Conservation (phyloP, 148 eudicot species). For the Beta vulgaris region DNA sequence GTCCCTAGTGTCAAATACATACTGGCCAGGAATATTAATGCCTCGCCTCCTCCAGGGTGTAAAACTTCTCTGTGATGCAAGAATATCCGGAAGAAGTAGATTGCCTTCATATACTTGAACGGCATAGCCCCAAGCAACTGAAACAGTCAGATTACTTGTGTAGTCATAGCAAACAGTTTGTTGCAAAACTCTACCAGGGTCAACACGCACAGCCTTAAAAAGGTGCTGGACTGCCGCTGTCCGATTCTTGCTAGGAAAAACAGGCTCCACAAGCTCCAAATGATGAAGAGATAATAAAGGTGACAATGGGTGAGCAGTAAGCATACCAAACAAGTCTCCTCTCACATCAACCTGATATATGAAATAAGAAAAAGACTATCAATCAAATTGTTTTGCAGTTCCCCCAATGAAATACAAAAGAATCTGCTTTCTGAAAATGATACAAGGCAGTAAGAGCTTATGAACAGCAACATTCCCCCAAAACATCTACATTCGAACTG, state of each 20-base stretch:
- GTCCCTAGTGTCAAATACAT: constrained; percentile 55
- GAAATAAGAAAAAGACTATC: background rate
- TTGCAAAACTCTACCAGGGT: constrained; percentile 57
- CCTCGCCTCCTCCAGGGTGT: constrained; percentile 67
- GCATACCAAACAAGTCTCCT: constrained; percentile 70
- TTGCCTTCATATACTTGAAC: constrained; percentile 72
- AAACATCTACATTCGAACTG: background rate
- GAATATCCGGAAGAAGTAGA: constrained; percentile 56
- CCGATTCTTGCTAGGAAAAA: constrained; percentile 51
- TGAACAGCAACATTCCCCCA: background rate
- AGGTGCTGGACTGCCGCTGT: constrained; percentile 41
- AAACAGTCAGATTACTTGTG: constrained; percentile 41
- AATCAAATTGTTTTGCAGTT: background rate
- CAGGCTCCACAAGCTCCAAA: constrained; percentile 41
- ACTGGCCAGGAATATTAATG: constrained; percentile 29
- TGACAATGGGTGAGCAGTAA: constrained; percentile 62
- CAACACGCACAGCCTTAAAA: constrained; percentile 44
- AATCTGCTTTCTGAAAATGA: background rate
- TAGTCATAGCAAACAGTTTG: constrained; percentile 67
- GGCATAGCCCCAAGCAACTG: constrained; percentile 78
- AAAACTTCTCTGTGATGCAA: constrained; percentile 53
- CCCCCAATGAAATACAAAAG: background rate
- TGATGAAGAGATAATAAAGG: constrained; percentile 67
- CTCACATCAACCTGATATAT: constrained; percentile 78
- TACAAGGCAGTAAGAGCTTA: background rate